Conservation (phyloP, 1,284 basidiomycete species). For the Tremellales sp. region DNA sequence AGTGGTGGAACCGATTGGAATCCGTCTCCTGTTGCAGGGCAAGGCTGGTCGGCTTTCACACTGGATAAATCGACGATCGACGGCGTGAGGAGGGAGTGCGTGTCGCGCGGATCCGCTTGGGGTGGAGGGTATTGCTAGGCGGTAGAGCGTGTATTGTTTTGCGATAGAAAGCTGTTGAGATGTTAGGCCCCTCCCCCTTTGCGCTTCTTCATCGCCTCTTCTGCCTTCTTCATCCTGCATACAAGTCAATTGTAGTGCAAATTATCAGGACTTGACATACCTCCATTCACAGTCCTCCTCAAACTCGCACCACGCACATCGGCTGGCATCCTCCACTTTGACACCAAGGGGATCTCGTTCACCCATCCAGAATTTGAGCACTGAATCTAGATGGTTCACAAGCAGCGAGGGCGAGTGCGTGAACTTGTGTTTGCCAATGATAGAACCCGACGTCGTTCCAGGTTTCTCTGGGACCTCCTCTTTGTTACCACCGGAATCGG, state of each 20-base stretch:
- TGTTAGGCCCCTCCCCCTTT: too few relatives aligned
- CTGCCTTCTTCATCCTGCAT: too few relatives aligned
- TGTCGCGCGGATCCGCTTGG: too few relatives aligned
- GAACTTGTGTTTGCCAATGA: slow-evolving; percentile 68
- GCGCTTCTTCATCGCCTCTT: too few relatives aligned
- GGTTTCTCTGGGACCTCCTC: slow-evolving; percentile 8
- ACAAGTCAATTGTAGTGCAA: too few relatives aligned
- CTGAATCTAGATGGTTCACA: slow-evolving; percentile 56
- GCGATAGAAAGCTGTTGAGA: too few relatives aligned
- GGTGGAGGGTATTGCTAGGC: too few relatives aligned
- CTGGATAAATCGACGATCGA: background rate
- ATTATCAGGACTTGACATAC: too few relatives aligned
- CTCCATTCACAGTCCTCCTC: slow-evolving; percentile 76
- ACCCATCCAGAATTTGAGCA: slow-evolving; percentile 73
- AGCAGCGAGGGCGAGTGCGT: slow-evolving; percentile 57
- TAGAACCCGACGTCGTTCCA: slow-evolving; percentile 40
- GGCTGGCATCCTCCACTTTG: slow-evolving; percentile 55
- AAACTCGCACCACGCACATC: slow-evolving; percentile 82
- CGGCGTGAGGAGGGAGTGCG: too few relatives aligned
- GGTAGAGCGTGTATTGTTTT: too few relatives aligned
- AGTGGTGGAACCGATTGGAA: background rate
- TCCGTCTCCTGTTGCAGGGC: too few relatives aligned
- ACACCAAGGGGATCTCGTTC: slow-evolving; percentile 65
- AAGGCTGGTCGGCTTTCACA: too few relatives aligned
- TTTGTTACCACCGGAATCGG: slow-evolving; percentile 2